Percentiles rank a stretch among this genome's conserved stretches.
phyloP scores from a whole-genome alignment of 768 basidiomycete species.

The Clavulina sp. region DNA sequence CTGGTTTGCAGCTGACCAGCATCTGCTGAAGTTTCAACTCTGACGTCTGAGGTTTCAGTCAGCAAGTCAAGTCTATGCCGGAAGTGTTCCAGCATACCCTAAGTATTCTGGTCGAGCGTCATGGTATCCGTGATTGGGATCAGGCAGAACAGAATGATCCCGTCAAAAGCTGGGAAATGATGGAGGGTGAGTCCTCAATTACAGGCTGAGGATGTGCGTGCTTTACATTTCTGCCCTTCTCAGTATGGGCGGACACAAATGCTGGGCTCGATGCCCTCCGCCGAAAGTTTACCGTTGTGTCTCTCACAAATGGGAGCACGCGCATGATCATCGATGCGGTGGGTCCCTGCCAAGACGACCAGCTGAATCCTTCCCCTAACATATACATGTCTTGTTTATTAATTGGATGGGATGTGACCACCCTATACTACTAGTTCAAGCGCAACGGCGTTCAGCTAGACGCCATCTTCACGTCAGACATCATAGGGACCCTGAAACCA shows the following conservation, averaged over 20 bases:
- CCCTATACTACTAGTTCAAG: not conserved
- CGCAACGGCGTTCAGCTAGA: conserved; percentile 5
- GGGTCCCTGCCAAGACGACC: conserved; percentile 9
- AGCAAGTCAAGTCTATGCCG: conserved; percentile 2
- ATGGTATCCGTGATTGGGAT: conserved; percentile 6
- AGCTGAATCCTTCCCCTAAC: conserved; percentile 1
- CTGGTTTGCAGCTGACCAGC: too few relatives aligned
- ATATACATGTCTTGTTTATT: not conserved
- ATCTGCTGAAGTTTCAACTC: too few relatives aligned
- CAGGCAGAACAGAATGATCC: conserved; percentile 6
- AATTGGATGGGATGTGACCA: not conserved
- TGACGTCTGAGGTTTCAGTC: not conserved
- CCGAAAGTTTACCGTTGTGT: conserved; percentile 1
- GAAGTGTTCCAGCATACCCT: conserved; percentile 8
- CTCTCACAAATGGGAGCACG: not conserved
- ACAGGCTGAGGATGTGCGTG: not conserved
- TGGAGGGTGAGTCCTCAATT: not conserved
- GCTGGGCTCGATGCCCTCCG: conserved; percentile 6
- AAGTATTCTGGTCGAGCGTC: not conserved
- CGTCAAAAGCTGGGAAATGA: conserved; percentile 6
- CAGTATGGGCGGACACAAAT: conserved; percentile 8
- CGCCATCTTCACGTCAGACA: conserved; percentile 6
- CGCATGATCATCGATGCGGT: not conserved
- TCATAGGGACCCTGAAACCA: conserved; percentile 10
- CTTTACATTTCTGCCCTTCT: too few relatives aligned